Percentiles rank a stretch among this genome's conserved stretches.
These are phyloP conservation scores for Quercus engelmannii DNA, from an alignment of 306 rosid genomes.

Conservation along the genomic window DNA sequence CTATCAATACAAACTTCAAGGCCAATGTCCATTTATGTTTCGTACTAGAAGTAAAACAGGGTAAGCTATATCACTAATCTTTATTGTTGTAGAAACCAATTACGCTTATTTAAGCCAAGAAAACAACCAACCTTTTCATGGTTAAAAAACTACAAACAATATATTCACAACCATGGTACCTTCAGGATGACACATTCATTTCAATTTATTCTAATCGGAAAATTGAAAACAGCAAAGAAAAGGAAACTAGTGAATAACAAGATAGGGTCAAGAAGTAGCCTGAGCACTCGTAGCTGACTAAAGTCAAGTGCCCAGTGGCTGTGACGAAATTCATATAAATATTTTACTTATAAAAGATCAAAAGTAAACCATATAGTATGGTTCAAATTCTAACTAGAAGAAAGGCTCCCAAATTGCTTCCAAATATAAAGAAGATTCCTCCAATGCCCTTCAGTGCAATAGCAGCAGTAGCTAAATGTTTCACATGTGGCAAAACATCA, in stretches of 20 bases:
- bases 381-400: conserved; percentile 45
- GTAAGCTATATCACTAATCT: neutral
- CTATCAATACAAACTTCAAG: neutral
- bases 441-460: conserved; percentile 51
- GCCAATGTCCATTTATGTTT: neutral
- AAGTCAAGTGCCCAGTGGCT: neutral
- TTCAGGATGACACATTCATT: neutral
- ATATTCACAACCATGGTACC: neutral
- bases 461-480: conserved; percentile 36
- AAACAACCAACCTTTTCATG: neutral
- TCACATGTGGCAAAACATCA: conserved; percentile 28
- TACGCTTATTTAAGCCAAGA: neutral
- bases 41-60: neutral
- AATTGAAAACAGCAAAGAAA: neutral
- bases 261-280: neutral
- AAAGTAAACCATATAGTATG: neutral
- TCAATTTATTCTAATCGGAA: neutral
- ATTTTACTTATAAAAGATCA: no score
- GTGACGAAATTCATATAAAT: neutral
- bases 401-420: conserved; percentile 48
- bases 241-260: no score
- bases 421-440: conserved; percentile 45
- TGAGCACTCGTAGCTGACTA: neutral
- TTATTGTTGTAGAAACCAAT: neutral
- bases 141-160: neutral